Percentiles rank a stretch among this genome's conserved stretches.
These are phyloP conservation scores for Stagonosporopsis vannaccii DNA, from an alignment of 2,329 filamentous ascomycete genomes.

Conservation along the genomic window DNA sequence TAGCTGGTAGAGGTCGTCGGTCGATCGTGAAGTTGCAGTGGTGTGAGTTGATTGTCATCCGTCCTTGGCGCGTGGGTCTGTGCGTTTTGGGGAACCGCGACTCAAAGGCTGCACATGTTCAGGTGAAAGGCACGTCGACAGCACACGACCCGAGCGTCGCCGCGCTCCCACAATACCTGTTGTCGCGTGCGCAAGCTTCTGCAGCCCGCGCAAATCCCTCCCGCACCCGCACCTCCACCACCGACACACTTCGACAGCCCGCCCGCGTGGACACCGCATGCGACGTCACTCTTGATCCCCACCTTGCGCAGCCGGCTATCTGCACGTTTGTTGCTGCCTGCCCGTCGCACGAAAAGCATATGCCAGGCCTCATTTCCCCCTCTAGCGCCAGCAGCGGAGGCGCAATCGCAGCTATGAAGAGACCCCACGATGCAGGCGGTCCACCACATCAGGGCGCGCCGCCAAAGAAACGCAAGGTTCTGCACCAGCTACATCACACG, in stretches of 20 bases:
- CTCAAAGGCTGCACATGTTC: constrained; percentile 22
- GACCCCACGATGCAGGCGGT: constrained; percentile 33
- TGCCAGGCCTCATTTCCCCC: constrained; percentile 43
- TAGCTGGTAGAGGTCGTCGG: constrained; percentile 38
- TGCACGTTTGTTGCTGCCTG: constrained; percentile 7
- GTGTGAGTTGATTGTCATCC: constrained; percentile 22
- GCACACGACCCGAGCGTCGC: constrained; percentile 10
- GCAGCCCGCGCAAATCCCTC: constrained; percentile 11
- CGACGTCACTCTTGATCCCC: constrained; percentile 20
- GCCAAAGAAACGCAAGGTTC: constrained; percentile 46
- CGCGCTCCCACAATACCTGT: constrained; percentile 16
- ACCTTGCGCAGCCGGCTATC: constrained; percentile 20
- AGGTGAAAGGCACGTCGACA: constrained; percentile 26
- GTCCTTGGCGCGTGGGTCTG: constrained; percentile 20
- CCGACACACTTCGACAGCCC: constrained; percentile 5
- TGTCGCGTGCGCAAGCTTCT: constrained; percentile 13
- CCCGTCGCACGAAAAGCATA: constrained; percentile 30
- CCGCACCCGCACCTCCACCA: constrained; percentile 6
- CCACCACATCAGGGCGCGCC: constrained; percentile 31
- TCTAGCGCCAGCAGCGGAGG: constrained; percentile 41
- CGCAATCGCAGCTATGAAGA: constrained; percentile 46
- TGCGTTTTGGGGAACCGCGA: constrained; percentile 29
- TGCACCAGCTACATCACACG: constrained; percentile 44
- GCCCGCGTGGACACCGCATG: constrained; percentile 15
- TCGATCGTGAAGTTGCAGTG: constrained; percentile 41